Conservation (phyloP, 139 green algal species). For the Deuterostichococcus epilithicus region DNA sequence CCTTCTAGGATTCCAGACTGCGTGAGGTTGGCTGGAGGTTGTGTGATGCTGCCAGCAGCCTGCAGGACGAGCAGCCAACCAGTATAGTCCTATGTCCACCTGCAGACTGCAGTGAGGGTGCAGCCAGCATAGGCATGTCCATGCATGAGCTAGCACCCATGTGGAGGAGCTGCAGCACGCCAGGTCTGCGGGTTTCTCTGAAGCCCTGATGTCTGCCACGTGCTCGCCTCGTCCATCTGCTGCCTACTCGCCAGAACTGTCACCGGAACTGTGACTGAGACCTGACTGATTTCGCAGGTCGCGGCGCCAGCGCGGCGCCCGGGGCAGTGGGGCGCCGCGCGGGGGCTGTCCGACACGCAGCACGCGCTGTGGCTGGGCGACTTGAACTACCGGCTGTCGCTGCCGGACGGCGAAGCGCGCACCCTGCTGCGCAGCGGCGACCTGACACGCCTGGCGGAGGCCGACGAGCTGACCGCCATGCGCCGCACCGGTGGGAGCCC, state of each 20-base stretch:
- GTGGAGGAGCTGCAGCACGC: no score
- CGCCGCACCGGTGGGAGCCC: background rate
- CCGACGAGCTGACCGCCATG: conserved; percentile 57
- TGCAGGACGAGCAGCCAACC: no score
- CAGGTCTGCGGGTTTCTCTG: no score
- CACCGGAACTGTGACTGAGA: background rate
- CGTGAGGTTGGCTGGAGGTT: no score
- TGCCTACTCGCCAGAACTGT: no score
- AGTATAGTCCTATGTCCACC: background rate
- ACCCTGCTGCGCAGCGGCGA: conserved; percentile 10
- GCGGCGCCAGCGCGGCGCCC: background rate
- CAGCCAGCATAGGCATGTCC: no score
- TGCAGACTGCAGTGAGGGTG: no score
- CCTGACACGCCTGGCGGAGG: conserved; percentile 36
- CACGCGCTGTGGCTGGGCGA: conserved; percentile 82
- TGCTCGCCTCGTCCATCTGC: no score
- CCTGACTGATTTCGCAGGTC: conserved; percentile 3
- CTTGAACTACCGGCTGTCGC: conserved; percentile 83
- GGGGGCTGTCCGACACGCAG: conserved; percentile 28
- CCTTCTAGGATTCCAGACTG: no score
- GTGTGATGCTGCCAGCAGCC: no score
- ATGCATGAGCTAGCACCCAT: no score
- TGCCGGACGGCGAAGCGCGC: conserved; percentile 8
- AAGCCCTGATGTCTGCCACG: no score
- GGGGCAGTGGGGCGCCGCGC: conserved; percentile 21